phyloP scores from a whole-genome alignment of 78 protist species.

The Paratrimastix pyriformis region DNA sequence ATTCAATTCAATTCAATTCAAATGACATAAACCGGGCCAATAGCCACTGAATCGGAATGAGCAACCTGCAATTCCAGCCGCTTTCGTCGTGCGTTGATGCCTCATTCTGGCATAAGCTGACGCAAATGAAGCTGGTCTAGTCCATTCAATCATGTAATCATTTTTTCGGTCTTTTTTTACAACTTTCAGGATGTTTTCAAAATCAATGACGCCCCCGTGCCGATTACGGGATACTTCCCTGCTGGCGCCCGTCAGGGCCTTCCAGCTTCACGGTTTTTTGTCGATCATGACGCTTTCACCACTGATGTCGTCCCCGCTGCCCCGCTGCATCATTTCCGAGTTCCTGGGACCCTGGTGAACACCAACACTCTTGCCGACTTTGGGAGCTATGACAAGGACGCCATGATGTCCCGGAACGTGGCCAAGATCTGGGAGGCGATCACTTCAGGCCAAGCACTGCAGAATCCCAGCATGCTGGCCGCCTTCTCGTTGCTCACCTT shows the following conservation, averaged over 20 bases:
- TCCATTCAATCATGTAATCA: too few species aligned
- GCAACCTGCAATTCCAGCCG: background rate
- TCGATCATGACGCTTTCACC: background rate
- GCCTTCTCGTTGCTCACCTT: constrained; percentile 55
- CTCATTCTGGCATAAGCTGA: background rate
- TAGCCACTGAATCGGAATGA: too few species aligned
- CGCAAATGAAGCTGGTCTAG: background rate
- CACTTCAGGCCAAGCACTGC: constrained; percentile 36
- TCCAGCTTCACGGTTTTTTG: background rate
- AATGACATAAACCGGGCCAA: too few species aligned
- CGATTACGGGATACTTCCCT: background rate
- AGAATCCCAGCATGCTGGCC: constrained; percentile 30
- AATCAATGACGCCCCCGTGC: background rate
- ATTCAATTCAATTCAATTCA: too few species aligned
- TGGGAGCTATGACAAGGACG: constrained; percentile 5
- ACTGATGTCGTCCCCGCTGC: background rate
- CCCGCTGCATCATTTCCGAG: background rate
- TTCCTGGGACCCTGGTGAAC: constrained; percentile 25
- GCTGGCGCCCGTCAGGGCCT: background rate
- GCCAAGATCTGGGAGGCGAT: constrained; percentile 40
- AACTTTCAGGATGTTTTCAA: constrained; percentile 1
- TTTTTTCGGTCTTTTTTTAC: too few species aligned
- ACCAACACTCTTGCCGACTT: constrained; percentile 37
- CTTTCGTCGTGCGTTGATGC: background rate
- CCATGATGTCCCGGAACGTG: background rate